phyloP scores from a whole-genome alignment of 495 filamentous ascomycete species.

The Hyaloscypha variabilis region DNA sequence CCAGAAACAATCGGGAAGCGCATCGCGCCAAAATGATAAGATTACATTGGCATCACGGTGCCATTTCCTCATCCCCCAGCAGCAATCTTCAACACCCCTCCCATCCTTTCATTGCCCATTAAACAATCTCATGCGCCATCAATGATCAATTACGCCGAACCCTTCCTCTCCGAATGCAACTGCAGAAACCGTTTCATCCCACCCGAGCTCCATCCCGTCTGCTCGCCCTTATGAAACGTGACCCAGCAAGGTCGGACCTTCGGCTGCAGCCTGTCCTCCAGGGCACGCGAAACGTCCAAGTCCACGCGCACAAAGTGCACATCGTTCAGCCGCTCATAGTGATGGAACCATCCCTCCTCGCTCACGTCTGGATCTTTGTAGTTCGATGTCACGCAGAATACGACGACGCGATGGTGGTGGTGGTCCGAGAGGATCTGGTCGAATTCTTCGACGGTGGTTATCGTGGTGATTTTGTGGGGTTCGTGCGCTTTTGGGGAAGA shows the following conservation, averaged over 20 bases:
- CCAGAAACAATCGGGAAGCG: too few species aligned
- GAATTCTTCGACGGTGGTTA: constrained; percentile 19
- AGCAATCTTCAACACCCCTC: not conserved
- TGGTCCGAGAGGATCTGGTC: constrained; percentile 22
- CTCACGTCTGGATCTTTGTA: constrained; percentile 13
- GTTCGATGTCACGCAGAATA: constrained; percentile 17
- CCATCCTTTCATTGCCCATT: not conserved
- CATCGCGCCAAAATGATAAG: too few species aligned
- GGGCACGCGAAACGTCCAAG: constrained; percentile 3
- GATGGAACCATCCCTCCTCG: constrained; percentile 19
- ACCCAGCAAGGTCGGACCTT: constrained; percentile 21
- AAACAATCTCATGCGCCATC: not conserved
- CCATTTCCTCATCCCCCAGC: too few species aligned
- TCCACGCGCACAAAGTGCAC: constrained; percentile 15
- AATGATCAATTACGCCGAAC: not conserved
- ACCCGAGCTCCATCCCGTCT: constrained; percentile 21
- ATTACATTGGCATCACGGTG: too few species aligned
- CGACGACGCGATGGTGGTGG: constrained; percentile 14
- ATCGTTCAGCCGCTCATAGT: constrained; percentile 17
- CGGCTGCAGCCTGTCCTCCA: constrained; percentile 20
- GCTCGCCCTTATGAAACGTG: constrained; percentile 18
- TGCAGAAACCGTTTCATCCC: constrained; percentile 24
- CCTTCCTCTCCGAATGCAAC: constrained; percentile 17
- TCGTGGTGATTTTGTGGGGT: constrained; percentile 11
- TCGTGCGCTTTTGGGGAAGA: constrained; percentile 1